These are phyloP conservation scores for Botryobasidium botryosum DNA, from an alignment of 768 basidiomycete species.

Conservation along the genomic window DNA sequence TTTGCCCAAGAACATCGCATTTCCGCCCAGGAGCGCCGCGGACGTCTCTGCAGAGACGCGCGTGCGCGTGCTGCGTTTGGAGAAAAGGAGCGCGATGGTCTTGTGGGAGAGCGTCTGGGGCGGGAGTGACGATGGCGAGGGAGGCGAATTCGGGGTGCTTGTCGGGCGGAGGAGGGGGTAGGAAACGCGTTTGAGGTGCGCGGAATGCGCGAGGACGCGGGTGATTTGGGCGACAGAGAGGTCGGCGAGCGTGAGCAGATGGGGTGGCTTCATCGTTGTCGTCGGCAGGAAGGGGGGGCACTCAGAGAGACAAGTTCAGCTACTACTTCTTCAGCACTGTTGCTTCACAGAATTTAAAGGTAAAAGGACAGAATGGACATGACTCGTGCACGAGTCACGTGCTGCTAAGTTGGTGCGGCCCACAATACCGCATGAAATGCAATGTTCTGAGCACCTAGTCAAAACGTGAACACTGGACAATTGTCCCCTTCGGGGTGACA, in stretches of 20 bases:
- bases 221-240: conserved; percentile 58
- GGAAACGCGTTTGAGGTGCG: conserved; percentile 42
- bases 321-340: not conserved
- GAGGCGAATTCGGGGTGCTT: not conserved
- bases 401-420: no score
- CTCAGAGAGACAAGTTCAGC: no score
- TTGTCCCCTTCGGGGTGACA: no score
- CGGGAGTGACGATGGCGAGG: conserved; percentile 25
- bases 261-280: conserved; percentile 28
- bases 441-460: no score
- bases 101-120: conserved; percentile 66
- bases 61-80: conserved; percentile 86
- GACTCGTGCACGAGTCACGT: no score
- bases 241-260: conserved; percentile 82
- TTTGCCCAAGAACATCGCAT: conserved; percentile 72
- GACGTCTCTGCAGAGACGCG: conserved; percentile 79
- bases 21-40: conserved; percentile 61
- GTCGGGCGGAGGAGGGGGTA: conserved; percentile 21
- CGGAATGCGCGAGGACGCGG: conserved; percentile 45
- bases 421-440: no score
- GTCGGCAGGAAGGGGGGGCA: no score
- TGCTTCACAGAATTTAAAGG: no score
- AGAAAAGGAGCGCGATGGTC: conserved; percentile 77
- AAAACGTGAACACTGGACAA: no score
- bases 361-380: no score